Percentiles rank a stretch among this genome's conserved stretches.
phyloP scores from a whole-genome alignment of 176 grass and related monocot genomes.

The Oryza meridionalis region DNA sequence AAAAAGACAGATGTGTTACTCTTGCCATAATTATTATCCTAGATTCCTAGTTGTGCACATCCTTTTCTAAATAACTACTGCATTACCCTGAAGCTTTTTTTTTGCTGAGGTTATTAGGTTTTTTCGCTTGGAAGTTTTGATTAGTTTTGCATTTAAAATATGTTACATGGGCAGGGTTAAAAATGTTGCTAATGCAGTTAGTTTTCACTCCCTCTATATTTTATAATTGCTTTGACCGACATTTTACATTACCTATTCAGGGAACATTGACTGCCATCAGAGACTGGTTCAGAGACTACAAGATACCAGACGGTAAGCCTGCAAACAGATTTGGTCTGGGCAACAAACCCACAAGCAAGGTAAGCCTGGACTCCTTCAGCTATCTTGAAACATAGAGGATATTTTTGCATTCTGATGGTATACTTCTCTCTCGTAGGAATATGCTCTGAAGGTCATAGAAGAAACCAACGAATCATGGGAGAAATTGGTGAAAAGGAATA shows the following conservation, averaged over 20 bases:
- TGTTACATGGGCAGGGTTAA: not conserved
- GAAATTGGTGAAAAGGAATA: conserved; percentile 87
- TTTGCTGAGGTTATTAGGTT: not conserved
- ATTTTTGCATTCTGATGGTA: conserved; percentile 21
- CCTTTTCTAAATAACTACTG: not conserved
- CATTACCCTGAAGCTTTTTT: not conserved
- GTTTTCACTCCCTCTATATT: not conserved
- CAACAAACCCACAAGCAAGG: conserved; percentile 88
- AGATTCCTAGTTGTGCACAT: not conserved
- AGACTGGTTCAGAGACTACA: conserved; percentile 99
- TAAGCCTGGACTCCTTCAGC: conserved; percentile 44
- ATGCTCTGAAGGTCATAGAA: conserved; percentile 89
- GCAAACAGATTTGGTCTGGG: conserved; percentile 91
- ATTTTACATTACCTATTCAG: conserved; percentile 44
- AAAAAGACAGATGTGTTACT: not conserved
- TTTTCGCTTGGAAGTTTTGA: not conserved
- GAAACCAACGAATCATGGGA: conserved; percentile 98
- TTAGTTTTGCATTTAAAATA: conserved; percentile 16
- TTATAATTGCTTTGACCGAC: conserved; percentile 26
- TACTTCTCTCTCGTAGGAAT: conserved; percentile 62
- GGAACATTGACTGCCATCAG: conserved; percentile 93
- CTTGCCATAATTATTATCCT: not conserved
- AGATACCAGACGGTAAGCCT: conserved; percentile 97
- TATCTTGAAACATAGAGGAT: conserved; percentile 9
- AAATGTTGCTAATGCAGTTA: not conserved